These are phyloP conservation scores for Lactifluus piperatus DNA, from an alignment of 768 basidiomycete genomes.

Conservation along the genomic window DNA sequence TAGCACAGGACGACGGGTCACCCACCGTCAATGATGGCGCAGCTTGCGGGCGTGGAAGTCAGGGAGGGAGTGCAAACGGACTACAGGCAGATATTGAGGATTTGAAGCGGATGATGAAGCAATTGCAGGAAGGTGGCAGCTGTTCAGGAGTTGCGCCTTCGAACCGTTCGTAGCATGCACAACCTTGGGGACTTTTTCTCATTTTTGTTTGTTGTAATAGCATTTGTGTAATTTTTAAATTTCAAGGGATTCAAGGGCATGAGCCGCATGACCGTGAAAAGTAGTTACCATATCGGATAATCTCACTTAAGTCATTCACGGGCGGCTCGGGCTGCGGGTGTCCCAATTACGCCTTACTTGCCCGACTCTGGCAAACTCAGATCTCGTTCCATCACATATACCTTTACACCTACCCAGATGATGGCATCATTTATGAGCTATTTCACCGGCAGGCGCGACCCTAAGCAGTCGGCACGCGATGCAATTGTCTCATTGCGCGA, in stretches of 20 bases:
- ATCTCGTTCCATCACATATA: neutral
- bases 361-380: neutral
- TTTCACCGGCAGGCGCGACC: conserved; percentile 76
- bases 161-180: conserved; percentile 3
- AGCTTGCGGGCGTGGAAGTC: conserved; percentile 28
- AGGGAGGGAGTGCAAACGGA: conserved; percentile 45
- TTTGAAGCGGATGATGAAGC: conserved; percentile 49
- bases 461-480: conserved; percentile 79
- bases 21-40: conserved; percentile 48
- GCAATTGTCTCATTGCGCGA: conserved; percentile 90
- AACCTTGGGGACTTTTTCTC: neutral
- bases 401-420: neutral
- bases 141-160: neutral
- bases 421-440: conserved; percentile 59
- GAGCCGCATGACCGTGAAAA: neutral
- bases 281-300: neutral
- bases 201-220: neutral
- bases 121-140: conserved; percentile 21
- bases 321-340: neutral
- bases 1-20: conserved; percentile 65
- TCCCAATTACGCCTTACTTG: neutral
- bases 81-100: conserved; percentile 66
- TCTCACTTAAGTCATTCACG: neutral
- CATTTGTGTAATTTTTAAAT: neutral
- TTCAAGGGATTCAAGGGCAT: neutral